These are phyloP conservation scores for Scalesia atractyloides DNA, from an alignment of 129 eudicot genomes.

Conservation along the genomic window DNA sequence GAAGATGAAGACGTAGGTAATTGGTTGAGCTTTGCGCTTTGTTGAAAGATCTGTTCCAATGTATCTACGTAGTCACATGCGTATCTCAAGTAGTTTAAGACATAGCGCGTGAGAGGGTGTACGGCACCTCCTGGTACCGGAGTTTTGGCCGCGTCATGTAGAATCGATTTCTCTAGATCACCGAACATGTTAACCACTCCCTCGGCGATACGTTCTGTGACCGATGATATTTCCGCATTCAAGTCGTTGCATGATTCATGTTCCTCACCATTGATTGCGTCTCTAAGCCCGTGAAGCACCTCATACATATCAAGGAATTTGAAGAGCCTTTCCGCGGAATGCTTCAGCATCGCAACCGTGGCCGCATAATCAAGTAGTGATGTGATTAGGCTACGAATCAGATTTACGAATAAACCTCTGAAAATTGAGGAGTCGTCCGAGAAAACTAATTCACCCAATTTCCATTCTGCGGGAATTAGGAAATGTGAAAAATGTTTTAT, in stretches of 20 bases:
- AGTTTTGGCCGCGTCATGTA: constrained; percentile 50
- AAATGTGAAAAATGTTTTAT: constrained; percentile 49
- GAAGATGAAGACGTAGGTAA: background rate
- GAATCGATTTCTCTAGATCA: constrained; percentile 74
- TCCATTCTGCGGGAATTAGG: constrained; percentile 62
- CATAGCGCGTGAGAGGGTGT: constrained; percentile 90
- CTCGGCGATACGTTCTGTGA: constrained; percentile 49
- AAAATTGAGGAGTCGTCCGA: constrained; percentile 21
- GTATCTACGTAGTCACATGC: constrained; percentile 70
- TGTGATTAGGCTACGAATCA: constrained; percentile 52
- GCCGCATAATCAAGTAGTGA: constrained; percentile 68
- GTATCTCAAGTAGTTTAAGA: constrained; percentile 68
- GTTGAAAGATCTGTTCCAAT: constrained; percentile 56
- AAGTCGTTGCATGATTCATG: constrained; percentile 32
- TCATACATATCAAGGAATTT: constrained; percentile 79
- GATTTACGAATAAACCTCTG: constrained; percentile 40
- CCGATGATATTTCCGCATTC: constrained; percentile 38
- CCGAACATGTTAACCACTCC: constrained; percentile 51
- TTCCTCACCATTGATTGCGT: constrained; percentile 16
- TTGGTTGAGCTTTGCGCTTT: constrained; percentile 28
- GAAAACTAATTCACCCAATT: constrained; percentile 49
- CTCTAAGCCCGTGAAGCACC: constrained; percentile 45
- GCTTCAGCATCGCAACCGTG: constrained; percentile 53
- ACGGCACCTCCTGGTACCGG: constrained; percentile 87
- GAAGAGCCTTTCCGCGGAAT: constrained; percentile 67